phyloP scores from a whole-genome alignment of 2,329 filamentous ascomycete species.

The Aspergillus sergii region DNA sequence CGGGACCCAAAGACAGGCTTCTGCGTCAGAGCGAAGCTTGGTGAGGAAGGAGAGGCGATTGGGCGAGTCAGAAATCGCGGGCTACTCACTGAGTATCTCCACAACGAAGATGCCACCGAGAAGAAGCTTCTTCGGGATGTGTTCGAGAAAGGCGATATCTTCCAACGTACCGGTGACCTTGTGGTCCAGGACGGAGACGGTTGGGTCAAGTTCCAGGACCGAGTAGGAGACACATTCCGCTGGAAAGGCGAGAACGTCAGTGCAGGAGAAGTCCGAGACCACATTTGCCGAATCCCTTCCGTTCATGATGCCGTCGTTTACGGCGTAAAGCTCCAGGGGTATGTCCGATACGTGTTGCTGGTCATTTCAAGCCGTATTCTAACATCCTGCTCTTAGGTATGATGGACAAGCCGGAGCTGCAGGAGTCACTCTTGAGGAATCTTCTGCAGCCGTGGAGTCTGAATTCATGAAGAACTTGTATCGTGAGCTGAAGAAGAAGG shows the following conservation, averaged over 20 bases:
- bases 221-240: conserved; percentile 42
- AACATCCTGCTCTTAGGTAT: conserved; percentile 36
- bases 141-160: conserved; percentile 50
- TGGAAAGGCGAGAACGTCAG: conserved; percentile 52
- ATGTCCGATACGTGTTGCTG: conserved; percentile 13
- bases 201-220: conserved; percentile 51
- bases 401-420: conserved; percentile 54
- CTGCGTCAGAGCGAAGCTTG: conserved; percentile 39
- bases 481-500: conserved; percentile 43
- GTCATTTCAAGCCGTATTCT: background rate
- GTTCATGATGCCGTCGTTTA: conserved; percentile 50
- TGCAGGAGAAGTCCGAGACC: conserved; percentile 49
- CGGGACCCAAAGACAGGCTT: conserved; percentile 50
- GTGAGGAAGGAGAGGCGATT: conserved; percentile 50
- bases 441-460: conserved; percentile 29
- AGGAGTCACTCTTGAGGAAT: conserved; percentile 46
- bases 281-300: conserved; percentile 44
- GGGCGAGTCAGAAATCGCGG: conserved; percentile 45
- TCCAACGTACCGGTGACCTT: conserved; percentile 51
- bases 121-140: conserved; percentile 49
- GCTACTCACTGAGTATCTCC: conserved; percentile 46
- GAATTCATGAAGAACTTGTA: conserved; percentile 44
- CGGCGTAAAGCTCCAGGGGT: conserved; percentile 46
- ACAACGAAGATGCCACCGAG: conserved; percentile 46
- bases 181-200: conserved; percentile 44